Evolutionary conservation across 345 rosid species (phyloP), one percentile per base, ranked within the genome.

Genomic region (Pistacia vera): DNA sequence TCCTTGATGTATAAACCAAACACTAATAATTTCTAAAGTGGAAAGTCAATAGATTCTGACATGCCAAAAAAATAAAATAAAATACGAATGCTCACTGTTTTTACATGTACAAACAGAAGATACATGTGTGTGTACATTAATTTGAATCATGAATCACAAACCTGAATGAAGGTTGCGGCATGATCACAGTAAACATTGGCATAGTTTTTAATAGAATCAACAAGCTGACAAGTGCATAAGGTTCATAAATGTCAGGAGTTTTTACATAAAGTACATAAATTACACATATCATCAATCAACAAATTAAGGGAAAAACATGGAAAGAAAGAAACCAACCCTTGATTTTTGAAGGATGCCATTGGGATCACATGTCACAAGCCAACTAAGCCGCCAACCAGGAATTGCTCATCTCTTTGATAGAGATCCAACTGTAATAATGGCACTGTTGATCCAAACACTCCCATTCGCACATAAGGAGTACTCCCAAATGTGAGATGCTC

Each of bases 351-450:
- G 81, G 63, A 83, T 81, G 75, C 86, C 87, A 60, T 83, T 72
- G 0, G 90, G 89, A 74, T 92, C 94, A 75, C 73, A 81, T 30
- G 85, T 73, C 49, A 71, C 88, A n/a, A 87, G 81, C 97, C 97
- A 90, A 38, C 97, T 94, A 1, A 90, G 73, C 76, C 94, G 80
- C 97, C 97, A 92, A 57, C 97, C 93, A 51, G 94, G 97, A 81
- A 89, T 91, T 18, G 87, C 59, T 93, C 94, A 92, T 77, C 90
- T 87, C 84, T 92, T 89, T 4, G 97, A 90, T 76, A 92, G 78
- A 49, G 93, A 87, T 0, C 97, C 93, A 28, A 90, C 70, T 0
- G 93, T 92, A 49, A 92, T 7, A 41, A 92, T 80, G 94, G 97
- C 41, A 68, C 89, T 51, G 80, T 83, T 2, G 90, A 87, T 8